Evolutionary conservation across 495 filamentous ascomycete genomes (phyloP).

Genomic region (Emericellopsis terricola): DNA sequence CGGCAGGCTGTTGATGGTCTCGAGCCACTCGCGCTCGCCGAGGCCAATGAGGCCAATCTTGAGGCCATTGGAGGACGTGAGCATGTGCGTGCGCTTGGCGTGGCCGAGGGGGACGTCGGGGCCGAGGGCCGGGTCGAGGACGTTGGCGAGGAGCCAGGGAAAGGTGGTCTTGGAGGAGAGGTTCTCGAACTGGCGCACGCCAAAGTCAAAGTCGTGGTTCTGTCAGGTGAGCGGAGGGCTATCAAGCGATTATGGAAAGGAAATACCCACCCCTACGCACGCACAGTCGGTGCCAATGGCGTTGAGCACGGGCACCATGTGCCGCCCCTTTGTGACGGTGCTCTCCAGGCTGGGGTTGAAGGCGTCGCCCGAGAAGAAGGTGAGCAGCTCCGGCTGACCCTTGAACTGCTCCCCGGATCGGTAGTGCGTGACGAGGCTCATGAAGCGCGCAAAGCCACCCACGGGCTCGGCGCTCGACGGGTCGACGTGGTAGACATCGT

Average conservation of each 20-base stretch:
- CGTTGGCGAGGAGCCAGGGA: conserved; percentile 79
- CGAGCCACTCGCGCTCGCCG: conserved; percentile 58
- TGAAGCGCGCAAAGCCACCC: conserved; percentile 64
- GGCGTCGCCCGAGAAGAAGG: conserved; percentile 80
- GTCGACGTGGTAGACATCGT: conserved; percentile 84
- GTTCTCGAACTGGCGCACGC: conserved; percentile 60
- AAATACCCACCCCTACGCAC: conserved; percentile 51
- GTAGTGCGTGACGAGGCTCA: conserved; percentile 61
- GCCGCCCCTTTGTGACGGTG: conserved; percentile 65
- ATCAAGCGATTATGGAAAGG: background rate
- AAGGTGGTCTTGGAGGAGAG: conserved; percentile 59
- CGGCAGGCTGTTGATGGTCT: conserved; percentile 67
- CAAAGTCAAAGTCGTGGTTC: conserved; percentile 92
- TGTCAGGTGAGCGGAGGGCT: conserved; percentile 4
- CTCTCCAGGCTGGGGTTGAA: conserved; percentile 83
- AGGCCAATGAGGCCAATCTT: conserved; percentile 76
- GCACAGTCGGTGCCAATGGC: conserved; percentile 55
- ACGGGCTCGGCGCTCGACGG: conserved; percentile 56
- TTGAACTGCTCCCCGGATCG: conserved; percentile 35
- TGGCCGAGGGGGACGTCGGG: conserved; percentile 48
- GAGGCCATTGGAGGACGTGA: conserved; percentile 64
- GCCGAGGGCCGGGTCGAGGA: conserved; percentile 62
- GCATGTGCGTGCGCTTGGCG: conserved; percentile 48
- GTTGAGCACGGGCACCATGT: conserved; percentile 85
- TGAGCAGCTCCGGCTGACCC: conserved; percentile 46